These are phyloP conservation scores for Turnera subulata DNA, from an alignment of 345 rosid genomes.

Conservation along the genomic window DNA sequence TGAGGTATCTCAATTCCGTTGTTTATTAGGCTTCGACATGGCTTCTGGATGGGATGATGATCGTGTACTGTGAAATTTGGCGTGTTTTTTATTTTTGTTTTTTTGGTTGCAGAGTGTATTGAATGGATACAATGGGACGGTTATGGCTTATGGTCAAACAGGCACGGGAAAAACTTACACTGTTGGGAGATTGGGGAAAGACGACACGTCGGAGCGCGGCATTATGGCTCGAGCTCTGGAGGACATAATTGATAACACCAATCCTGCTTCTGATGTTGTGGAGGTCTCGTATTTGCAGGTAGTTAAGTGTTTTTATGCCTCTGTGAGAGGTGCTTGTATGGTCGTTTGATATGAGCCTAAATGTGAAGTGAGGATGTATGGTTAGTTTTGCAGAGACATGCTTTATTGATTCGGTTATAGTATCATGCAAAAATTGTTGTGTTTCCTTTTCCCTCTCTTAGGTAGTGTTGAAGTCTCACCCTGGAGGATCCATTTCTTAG, in stretches of 20 bases:
- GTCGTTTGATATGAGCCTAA: not conserved
- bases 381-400: not conserved
- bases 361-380: not conserved
- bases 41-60: slow-evolving; percentile 19
- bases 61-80: slow-evolving; percentile 2
- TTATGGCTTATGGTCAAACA: slow-evolving; percentile 98
- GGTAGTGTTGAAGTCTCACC: too few relatives aligned
- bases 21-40: not conserved
- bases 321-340: not conserved
- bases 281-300: slow-evolving; percentile 94
- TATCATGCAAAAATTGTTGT: too few relatives aligned
- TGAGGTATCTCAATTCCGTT: slow-evolving; percentile 44
- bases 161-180: slow-evolving; percentile 94
- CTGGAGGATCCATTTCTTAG: too few relatives aligned
- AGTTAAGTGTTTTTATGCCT: slow-evolving; percentile 9
- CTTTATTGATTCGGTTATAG: not conserved
- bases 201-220: slow-evolving; percentile 85
- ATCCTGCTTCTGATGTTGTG: slow-evolving; percentile 51
- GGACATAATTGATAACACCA: slow-evolving; percentile 52
- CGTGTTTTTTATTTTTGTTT: slow-evolving; percentile 8
- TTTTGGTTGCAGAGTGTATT: slow-evolving; percentile 63
- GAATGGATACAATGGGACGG: slow-evolving; percentile 91
- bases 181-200: slow-evolving; percentile 75
- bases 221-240: slow-evolving; percentile 91
- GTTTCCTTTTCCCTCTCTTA: too few relatives aligned